A percentile compares a stretch with the other conserved stretches of the same genome.
Evolutionary conservation across 2,329 filamentous ascomycete genomes (phyloP).

Genomic region (Metarhizium album): DNA sequence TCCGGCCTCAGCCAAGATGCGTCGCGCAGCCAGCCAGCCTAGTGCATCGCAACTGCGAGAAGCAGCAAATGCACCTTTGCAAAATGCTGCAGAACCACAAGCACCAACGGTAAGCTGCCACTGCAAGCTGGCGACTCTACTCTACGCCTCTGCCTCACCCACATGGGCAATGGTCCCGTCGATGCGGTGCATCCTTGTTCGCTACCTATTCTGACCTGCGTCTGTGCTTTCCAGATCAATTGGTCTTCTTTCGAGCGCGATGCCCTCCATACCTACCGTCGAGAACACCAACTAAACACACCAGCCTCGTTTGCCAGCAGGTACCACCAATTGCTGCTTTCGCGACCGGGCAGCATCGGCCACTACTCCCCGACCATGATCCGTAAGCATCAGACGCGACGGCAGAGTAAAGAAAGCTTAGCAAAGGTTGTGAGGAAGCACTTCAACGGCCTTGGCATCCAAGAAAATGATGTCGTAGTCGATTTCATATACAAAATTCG

Average conservation of each 20-base stretch:
- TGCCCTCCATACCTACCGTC: constrained; percentile 64
- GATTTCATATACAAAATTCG: constrained; percentile 63
- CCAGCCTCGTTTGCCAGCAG: constrained; percentile 58
- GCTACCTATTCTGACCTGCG: background rate
- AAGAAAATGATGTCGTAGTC: constrained; percentile 75
- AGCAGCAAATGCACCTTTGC: constrained; percentile 18
- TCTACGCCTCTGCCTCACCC: background rate
- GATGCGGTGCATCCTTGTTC: background rate
- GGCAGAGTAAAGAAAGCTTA: constrained; percentile 62
- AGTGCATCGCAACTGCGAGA: constrained; percentile 30
- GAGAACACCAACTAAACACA: constrained; percentile 59
- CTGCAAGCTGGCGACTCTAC: background rate
- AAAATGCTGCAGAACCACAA: constrained; percentile 17
- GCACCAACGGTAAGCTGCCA: constrained; percentile 22
- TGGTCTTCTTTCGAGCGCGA: constrained; percentile 59
- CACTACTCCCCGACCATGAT: constrained; percentile 68
- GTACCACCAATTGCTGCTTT: constrained; percentile 51
- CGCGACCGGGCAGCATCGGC: constrained; percentile 53
- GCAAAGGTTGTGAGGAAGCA: constrained; percentile 66
- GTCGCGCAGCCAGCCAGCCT: constrained; percentile 41
- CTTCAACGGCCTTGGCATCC: constrained; percentile 69
- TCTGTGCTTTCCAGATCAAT: constrained; percentile 33
- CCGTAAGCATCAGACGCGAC: constrained; percentile 48
- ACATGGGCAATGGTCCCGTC: background rate
- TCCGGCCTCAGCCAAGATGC: constrained; percentile 41